Percentiles rank a stretch among this genome's conserved stretches.
Conservation (phyloP, 2,329 filamentous ascomycete species). For the Albophoma yamanashiensis region DNA sequence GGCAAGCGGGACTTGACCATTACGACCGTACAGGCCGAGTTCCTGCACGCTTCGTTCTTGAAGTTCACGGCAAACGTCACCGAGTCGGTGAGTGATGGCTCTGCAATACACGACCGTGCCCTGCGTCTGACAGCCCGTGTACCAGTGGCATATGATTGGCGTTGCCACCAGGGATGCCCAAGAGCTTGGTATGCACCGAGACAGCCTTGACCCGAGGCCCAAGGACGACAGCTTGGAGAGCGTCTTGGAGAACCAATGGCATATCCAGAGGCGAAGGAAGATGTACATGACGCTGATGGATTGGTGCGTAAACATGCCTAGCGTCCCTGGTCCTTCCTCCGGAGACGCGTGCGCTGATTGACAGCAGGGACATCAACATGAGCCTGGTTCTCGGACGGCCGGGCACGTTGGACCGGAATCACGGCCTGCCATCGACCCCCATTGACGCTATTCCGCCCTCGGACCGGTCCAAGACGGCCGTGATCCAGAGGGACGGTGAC, state of each 20-base stretch:
- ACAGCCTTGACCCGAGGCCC: constrained; percentile 39
- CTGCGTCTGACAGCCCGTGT: neutral
- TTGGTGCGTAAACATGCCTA: constrained; percentile 14
- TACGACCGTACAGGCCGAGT: constrained; percentile 46
- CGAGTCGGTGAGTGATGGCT: constrained; percentile 31
- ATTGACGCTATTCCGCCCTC: constrained; percentile 40
- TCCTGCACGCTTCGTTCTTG: constrained; percentile 43
- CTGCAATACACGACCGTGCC: neutral
- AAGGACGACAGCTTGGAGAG: constrained; percentile 33
- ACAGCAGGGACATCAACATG: constrained; percentile 41
- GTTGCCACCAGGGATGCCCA: constrained; percentile 50
- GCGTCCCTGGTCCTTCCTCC: neutral
- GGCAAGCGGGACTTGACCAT: constrained; percentile 47
- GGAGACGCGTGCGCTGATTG: neutral
- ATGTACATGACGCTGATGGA: constrained; percentile 44
- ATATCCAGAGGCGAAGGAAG: constrained; percentile 42
- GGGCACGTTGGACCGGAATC: constrained; percentile 41
- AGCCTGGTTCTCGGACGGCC: constrained; percentile 43
- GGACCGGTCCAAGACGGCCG: constrained; percentile 34
- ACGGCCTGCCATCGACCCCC: constrained; percentile 36
- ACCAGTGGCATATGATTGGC: constrained; percentile 44
- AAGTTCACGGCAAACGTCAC: constrained; percentile 50
- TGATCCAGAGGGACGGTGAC: constrained; percentile 33
- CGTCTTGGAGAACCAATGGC: constrained; percentile 46
- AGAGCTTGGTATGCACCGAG: constrained; percentile 49